Base-by-base conservation (phyloP, 1,284 basidiomycete species). In the Moesziomyces antarcticus region DNA sequence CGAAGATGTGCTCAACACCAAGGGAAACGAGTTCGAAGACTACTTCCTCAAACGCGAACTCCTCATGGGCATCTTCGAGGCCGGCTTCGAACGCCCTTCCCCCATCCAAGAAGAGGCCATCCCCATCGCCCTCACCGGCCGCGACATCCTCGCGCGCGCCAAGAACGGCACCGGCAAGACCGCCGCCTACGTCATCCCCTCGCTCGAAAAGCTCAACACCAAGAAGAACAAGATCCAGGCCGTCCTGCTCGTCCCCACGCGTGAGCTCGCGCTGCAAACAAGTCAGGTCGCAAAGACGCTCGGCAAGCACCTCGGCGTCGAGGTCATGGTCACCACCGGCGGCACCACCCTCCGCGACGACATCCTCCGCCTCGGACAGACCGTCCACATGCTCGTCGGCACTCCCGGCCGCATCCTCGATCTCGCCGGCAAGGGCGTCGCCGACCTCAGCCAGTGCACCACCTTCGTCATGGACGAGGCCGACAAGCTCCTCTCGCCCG, bases 301-400 rank as follows among this genome's bases (percentile, higher is more conserved):
- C 55, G 95, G 95, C 61, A 97, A 97, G 85, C 96, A 98, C 82
- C 91, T 97, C 88, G 91, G 91, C 63, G 86, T 94, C 42, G 93
- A 99, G 86, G 93, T 99, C 85, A 99, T 99, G 97, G 96, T 99
- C 63, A 97, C 96, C 62, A 99, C 96, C 4, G 97, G 97, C 71
- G 96, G 97, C 41, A 99, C 96, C 7, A 97, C 94, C 37, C 89
- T 99, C 79, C 94, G 96, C 85, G 96, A 99, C 86, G 96, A 99
- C 85, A 99, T 99, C 84, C 87, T 99, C 78, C 80, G 82, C 72
- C 87, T 99, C 54, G 89, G 90, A 20, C 93, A 98, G 85, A 86
- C 90, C 9, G 96, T 99, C 7, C 96, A 99, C 85, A 91, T 99
- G 56, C 90, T 99, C 52, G 96, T 98, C 69, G 96, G 96, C 52